phyloP scores from a whole-genome alignment of 1,284 basidiomycete species.

The Phaffia rhodozyma region DNA sequence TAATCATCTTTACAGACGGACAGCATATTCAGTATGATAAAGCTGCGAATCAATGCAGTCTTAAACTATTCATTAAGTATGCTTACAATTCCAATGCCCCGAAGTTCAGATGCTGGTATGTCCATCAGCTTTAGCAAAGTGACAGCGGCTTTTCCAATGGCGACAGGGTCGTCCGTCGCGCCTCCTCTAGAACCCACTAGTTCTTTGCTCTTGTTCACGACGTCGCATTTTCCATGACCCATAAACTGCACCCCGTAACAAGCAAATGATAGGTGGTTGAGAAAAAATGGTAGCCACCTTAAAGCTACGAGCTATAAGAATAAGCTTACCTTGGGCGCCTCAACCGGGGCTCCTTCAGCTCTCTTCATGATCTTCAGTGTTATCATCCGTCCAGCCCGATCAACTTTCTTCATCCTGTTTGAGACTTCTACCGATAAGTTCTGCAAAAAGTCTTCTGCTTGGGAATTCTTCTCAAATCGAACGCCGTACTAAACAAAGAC shows the following conservation, averaged over 20 bases:
- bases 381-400: constrained; percentile 56
- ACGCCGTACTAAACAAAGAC: constrained; percentile 66
- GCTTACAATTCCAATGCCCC: constrained; percentile 88
- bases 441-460: constrained; percentile 64
- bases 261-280: no score
- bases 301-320: not conserved
- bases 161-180: constrained; percentile 57
- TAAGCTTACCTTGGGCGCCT: constrained; percentile 71
- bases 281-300: not conserved
- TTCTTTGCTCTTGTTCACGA: constrained; percentile 59
- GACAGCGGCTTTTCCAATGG: constrained; percentile 70
- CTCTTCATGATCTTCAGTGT: constrained; percentile 84
- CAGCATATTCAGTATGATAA: not conserved
- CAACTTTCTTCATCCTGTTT: constrained; percentile 52
- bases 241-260: constrained; percentile 50
- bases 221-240: constrained; percentile 79
- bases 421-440: constrained; percentile 67
- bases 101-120: constrained; percentile 70
- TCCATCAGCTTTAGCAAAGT: constrained; percentile 57
- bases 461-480: constrained; percentile 67
- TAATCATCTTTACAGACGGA: constrained; percentile 7
- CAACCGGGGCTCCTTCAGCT: constrained; percentile 71
- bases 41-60: not conserved
- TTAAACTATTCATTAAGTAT: constrained; percentile 53
- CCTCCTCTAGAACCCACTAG: constrained; percentile 47